phyloP scores from a whole-genome alignment of 768 basidiomycete genomes.

The Rhizopogon sp. region DNA sequence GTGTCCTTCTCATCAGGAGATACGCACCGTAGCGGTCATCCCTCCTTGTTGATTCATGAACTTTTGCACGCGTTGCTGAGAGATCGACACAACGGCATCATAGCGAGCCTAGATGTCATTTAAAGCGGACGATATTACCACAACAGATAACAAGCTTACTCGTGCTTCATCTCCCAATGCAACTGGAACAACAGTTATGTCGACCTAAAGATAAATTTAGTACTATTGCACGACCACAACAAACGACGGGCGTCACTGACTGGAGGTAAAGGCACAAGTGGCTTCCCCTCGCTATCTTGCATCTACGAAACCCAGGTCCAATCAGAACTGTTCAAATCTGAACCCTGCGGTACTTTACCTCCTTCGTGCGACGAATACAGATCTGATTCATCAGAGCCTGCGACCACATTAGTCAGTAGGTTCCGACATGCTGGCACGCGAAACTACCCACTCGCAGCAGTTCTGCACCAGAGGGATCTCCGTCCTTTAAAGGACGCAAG shows the following conservation, averaged over 20 bases:
- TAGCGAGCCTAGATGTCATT: conserved; percentile 47
- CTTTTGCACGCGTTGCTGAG: conserved; percentile 56
- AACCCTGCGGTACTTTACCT: conserved; percentile 34
- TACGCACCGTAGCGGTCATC: conserved; percentile 37
- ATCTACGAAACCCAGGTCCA: conserved; percentile 44
- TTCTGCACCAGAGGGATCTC: conserved; percentile 61
- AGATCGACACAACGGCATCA: conserved; percentile 60
- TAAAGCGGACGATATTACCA: background rate
- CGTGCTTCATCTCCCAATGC: conserved; percentile 58
- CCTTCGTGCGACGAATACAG: conserved; percentile 82
- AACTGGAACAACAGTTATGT: conserved; percentile 72
- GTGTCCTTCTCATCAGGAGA: background rate
- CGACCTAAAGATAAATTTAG: conserved; percentile 44
- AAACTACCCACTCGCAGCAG: conserved; percentile 53
- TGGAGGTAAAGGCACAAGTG: conserved; percentile 71
- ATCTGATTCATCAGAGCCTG: conserved; percentile 74
- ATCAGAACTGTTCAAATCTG: background rate
- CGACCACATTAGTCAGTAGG: conserved; percentile 5
- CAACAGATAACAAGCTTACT: conserved; percentile 31
- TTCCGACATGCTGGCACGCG: background rate
- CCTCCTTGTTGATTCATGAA: conserved; percentile 39
- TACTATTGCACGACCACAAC: background rate
- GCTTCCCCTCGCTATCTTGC: conserved; percentile 74
- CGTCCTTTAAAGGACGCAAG: conserved; percentile 71
- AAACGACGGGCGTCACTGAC: conserved; percentile 25